Evolutionary conservation across 2,329 filamentous ascomycete genomes (phyloP).

Genomic region (Helminthosporium solani): DNA sequence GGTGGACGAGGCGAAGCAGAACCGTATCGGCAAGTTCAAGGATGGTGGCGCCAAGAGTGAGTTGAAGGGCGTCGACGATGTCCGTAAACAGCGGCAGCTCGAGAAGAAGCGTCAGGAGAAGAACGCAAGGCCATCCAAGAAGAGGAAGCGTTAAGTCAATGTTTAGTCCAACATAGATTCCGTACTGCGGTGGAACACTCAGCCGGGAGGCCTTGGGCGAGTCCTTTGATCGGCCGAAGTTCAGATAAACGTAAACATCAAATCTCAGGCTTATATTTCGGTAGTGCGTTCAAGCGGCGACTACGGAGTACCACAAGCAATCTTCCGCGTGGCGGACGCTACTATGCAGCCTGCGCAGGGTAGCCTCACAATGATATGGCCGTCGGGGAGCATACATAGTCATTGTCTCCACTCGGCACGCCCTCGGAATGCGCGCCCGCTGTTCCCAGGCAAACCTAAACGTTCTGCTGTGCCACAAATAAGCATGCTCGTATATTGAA

Average conservation of each 20-base stretch:
- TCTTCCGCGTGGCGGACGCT: background rate
- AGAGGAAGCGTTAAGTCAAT: conserved; percentile 46
- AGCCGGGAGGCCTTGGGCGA: background rate
- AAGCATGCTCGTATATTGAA: conserved; percentile 4
- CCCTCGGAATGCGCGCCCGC: conserved; percentile 4
- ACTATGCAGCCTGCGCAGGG: background rate
- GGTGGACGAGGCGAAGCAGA: conserved; percentile 82
- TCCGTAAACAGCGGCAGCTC: conserved; percentile 76
- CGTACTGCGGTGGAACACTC: background rate
- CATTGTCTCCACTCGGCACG: conserved; percentile 5
- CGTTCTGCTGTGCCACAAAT: conserved; percentile 2
- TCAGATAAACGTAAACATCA: background rate
- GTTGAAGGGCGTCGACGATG: conserved; percentile 78
- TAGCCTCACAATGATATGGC: background rate
- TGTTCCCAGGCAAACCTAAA: background rate
- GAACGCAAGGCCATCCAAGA: conserved; percentile 79
- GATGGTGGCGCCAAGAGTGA: conserved; percentile 74
- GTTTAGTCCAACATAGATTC: conserved; percentile 9
- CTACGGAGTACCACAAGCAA: background rate
- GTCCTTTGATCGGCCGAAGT: background rate
- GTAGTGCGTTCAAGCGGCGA: background rate
- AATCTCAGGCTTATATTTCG: background rate
- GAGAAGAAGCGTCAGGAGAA: conserved; percentile 78
- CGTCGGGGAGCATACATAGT: no score
- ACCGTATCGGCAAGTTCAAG: conserved; percentile 71